These are phyloP conservation scores for Parietichytrium sp. DNA, from an alignment of 108 stramenopile species.

Conservation along the genomic window DNA sequence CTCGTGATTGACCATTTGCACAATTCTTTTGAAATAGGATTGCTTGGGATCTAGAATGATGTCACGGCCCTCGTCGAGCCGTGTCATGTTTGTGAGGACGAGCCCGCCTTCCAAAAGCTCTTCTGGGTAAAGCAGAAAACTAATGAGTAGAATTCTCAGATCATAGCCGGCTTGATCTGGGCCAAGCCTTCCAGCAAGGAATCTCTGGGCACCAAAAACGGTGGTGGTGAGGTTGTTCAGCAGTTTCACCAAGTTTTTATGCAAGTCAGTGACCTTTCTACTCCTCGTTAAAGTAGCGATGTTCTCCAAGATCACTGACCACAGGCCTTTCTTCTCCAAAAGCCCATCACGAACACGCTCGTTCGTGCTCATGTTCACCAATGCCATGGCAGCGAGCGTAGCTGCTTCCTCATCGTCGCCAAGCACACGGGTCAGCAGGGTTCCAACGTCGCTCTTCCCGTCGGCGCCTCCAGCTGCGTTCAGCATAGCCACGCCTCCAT, in stretches of 20 bases:
- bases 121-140: neutral
- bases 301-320: conserved; percentile 1
- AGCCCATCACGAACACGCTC: conserved; percentile 5
- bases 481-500: neutral
- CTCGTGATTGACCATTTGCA: neutral
- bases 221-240: conserved; percentile 30
- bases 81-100: neutral
- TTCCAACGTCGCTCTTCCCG: conserved; percentile 8
- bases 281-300: neutral
- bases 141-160: neutral
- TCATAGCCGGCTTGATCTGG: conserved; percentile 4
- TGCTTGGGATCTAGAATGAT: neutral
- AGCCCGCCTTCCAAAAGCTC: neutral
- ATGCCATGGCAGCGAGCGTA: neutral
- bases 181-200: conserved; percentile 5
- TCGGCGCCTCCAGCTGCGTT: conserved; percentile 7
- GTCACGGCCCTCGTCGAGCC: conserved; percentile 30
- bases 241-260: neutral
- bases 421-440: neutral
- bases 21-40: neutral
- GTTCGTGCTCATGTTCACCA: conserved; percentile 30
- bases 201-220: neutral
- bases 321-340: neutral
- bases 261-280: neutral
- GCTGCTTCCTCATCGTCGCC: conserved; percentile 23